Base-by-base conservation (phyloP, 768 basidiomycete species). In the Agaricus subrufescens region DNA sequence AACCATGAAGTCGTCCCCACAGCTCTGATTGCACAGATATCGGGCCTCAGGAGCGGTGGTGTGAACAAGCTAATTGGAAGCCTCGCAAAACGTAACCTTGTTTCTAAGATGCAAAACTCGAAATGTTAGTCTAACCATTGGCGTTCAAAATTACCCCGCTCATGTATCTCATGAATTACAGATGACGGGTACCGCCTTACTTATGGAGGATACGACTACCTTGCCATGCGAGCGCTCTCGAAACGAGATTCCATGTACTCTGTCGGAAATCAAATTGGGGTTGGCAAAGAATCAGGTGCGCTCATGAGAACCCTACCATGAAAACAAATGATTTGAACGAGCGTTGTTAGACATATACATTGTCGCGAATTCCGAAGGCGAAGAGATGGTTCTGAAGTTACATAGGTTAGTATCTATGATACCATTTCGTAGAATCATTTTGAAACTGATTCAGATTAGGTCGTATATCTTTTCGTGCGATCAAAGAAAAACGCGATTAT, bases 111-210 rank as follows among this genome's bases (percentile, higher is more conserved):
- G 2, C 93, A 94, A 67, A 95, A 96, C 64, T 77, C 91, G 4
- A 94, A 93, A 78, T 98, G 96, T 98, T 59, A 65, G 71, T 34
- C 30, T 10, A 29, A 29, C 26, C 29, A 37, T 27, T 30, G 23
- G 31, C 27, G 50, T 34, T 46, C 27, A 54, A 40, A 37, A 34
- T 25, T 51, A 37, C 56, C 50, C 50, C 58, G 42, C 62, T 47
- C 46, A 40, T n/a, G 29, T 43, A 30, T 43, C 51, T 30, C 29
- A 31, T 19, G 19, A 19, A 58, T 26, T 43, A 51, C 62, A 98
- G 96, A 99, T 70, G 97, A 99, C 63, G 97, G 97, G 14, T 98
- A 96, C 69, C 83, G 97, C 43, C 68, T 99, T 61, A 98, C 97
- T 3, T 99, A 99, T 66, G 97, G 97, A 37, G 97, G 97, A n/a